A percentile compares a stretch with the other conserved stretches of the same genome.
Evolutionary conservation across 495 filamentous ascomycete genomes (phyloP).

Genomic region (Lasiosphaeria hispida): DNA sequence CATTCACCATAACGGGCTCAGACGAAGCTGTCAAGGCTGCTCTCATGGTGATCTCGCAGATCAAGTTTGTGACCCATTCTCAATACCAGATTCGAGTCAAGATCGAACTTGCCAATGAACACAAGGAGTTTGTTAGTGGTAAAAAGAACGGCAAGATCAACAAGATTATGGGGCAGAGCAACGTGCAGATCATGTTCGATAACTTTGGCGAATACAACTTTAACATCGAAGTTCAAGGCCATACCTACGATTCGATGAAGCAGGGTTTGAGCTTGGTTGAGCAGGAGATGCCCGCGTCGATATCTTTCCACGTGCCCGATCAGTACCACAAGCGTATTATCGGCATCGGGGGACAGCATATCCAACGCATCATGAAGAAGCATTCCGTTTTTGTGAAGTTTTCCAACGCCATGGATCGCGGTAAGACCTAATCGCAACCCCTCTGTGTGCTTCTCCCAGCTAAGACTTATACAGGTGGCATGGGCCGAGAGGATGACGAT

Average conservation of each 20-base stretch:
- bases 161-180: slow-evolving; percentile 99
- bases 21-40: slow-evolving; percentile 94
- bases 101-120: slow-evolving; percentile 97
- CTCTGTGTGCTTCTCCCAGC: background rate
- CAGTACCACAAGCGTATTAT: slow-evolving; percentile 99
- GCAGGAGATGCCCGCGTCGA: slow-evolving; percentile 98
- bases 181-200: slow-evolving; percentile 98
- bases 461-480: slow-evolving; percentile 56
- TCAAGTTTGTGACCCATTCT: slow-evolving; percentile 81
- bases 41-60: slow-evolving; percentile 86
- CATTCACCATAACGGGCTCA: slow-evolving; percentile 89
- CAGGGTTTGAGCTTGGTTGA: slow-evolving; percentile 89
- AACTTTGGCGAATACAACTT: slow-evolving; percentile 99
- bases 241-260: slow-evolving; percentile 87
- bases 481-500: slow-evolving; percentile 93
- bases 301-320: slow-evolving; percentile 99
- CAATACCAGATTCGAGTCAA: slow-evolving; percentile 94
- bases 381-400: slow-evolving; percentile 99
- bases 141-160: slow-evolving; percentile 99
- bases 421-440: slow-evolving; percentile 23
- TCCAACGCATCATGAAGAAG: slow-evolving; percentile 99
- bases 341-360: slow-evolving; percentile 95
- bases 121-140: slow-evolving; percentile 98
- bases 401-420: slow-evolving; percentile 97
- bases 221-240: slow-evolving; percentile 94